Evolutionary conservation across 768 basidiomycete genomes (phyloP).

Genomic region (Sarcomyxa edulis): DNA sequence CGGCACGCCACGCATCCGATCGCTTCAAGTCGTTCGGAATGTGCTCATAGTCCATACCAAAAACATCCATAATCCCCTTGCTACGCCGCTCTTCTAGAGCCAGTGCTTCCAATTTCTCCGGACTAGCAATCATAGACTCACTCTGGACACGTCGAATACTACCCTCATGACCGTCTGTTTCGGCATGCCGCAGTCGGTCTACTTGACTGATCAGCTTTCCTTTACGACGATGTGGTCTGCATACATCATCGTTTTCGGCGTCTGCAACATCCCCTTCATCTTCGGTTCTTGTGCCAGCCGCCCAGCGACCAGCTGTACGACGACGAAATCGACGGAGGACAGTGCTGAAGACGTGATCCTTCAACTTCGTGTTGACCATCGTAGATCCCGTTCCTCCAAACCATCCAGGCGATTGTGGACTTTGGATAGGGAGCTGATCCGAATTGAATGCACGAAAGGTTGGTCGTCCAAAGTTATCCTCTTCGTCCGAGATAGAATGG

Average conservation of each 20-base stretch:
- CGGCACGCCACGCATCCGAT: constrained; percentile 17
- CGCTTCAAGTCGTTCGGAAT: constrained; percentile 11
- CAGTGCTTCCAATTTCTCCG: constrained; percentile 28
- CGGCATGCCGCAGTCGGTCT: constrained; percentile 34
- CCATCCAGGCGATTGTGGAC: constrained; percentile 38
- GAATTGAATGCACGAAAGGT: constrained; percentile 35
- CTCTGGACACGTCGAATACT: constrained; percentile 63
- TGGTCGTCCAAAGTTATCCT: constrained; percentile 25
- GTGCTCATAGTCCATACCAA: constrained; percentile 38
- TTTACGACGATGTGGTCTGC: too few relatives aligned
- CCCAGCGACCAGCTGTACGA: constrained; percentile 36
- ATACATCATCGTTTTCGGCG: constrained; percentile 30
- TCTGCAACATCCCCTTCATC: constrained; percentile 52
- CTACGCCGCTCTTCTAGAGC: constrained; percentile 26
- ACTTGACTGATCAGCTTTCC: too few relatives aligned
- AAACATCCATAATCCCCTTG: constrained; percentile 27
- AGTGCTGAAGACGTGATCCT: constrained; percentile 92
- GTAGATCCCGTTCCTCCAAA: constrained; percentile 93
- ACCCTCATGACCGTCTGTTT: constrained; percentile 24
- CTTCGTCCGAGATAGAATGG: constrained; percentile 22
- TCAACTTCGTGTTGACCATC: constrained; percentile 87
- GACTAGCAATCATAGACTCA: constrained; percentile 43
- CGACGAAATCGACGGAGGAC: constrained; percentile 72
- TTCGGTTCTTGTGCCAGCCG: constrained; percentile 36
- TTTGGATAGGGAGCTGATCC: constrained; percentile 28